phyloP scores from a whole-genome alignment of 129 eudicot genomes.

The Ambrosia artemisiifolia region DNA sequence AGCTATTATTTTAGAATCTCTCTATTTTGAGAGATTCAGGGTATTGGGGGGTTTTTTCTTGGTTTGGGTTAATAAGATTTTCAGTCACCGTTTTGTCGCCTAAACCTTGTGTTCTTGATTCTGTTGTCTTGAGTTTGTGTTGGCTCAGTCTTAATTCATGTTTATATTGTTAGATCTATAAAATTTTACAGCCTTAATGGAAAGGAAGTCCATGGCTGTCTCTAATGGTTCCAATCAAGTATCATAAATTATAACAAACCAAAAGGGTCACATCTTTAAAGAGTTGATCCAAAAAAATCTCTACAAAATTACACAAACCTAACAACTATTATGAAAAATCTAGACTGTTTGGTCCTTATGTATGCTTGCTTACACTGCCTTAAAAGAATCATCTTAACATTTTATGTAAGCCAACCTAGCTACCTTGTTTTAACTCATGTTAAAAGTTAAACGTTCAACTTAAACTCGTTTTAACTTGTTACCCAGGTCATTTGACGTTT shows the following conservation, averaged over 20 bases:
- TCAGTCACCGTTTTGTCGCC: no score
- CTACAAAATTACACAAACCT: background rate
- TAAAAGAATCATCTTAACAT: background rate
- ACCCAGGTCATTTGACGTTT: background rate
- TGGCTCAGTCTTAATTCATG: no score
- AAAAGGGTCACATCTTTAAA: conserved; percentile 28
- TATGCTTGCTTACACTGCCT: conserved; percentile 1
- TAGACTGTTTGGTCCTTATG: conserved; percentile 6
- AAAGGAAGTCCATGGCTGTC: conserved; percentile 22
- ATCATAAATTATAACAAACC: conserved; percentile 23
- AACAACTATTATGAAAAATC: conserved; percentile 7
- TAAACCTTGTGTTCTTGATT: no score
- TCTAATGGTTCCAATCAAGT: conserved; percentile 13
- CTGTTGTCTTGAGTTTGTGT: no score
- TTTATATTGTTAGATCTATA: no score
- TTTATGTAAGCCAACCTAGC: background rate
- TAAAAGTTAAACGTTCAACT: background rate
- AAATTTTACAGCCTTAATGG: background rate
- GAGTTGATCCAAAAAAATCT: conserved; percentile 12
- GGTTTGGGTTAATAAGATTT: no score
- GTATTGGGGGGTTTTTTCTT: no score
- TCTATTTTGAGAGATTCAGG: no score
- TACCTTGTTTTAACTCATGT: background rate
- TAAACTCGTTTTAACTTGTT: background rate
- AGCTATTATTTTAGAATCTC: no score